A percentile compares a stretch with the other conserved stretches of the same genome.
Evolutionary conservation across 2,329 filamentous ascomycete genomes (phyloP).

Genomic region (Monilinia laxa): DNA sequence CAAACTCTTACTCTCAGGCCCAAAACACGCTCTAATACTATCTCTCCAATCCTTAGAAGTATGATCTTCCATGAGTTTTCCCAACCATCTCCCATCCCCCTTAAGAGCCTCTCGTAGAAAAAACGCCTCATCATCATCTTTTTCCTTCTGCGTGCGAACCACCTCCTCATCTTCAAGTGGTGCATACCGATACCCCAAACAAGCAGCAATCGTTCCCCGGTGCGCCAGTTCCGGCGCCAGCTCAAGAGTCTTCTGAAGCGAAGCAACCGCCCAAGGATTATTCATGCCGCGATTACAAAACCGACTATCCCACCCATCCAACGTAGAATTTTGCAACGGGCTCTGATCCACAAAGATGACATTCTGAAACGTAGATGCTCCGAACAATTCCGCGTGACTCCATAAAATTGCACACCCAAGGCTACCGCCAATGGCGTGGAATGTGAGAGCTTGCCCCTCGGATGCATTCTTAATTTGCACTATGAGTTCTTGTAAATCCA

Average conservation of each 20-base stretch:
- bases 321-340: slow-evolving; percentile 37
- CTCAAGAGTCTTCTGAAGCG: slow-evolving; percentile 35
- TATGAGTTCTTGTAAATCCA: slow-evolving; percentile 37
- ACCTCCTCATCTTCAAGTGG: slow-evolving; percentile 28
- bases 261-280: slow-evolving; percentile 32
- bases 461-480: slow-evolving; percentile 22
- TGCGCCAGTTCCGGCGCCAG: slow-evolving; percentile 33
- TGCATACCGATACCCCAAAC: slow-evolving; percentile 36
- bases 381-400: slow-evolving; percentile 39
- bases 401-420: slow-evolving; percentile 40
- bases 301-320: slow-evolving; percentile 34
- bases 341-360: slow-evolving; percentile 40
- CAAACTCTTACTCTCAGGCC: slow-evolving; percentile 26
- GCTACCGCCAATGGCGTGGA: slow-evolving; percentile 37
- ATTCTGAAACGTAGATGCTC: slow-evolving; percentile 34
- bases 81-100: slow-evolving; percentile 36
- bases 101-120: slow-evolving; percentile 38
- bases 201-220: slow-evolving; percentile 37
- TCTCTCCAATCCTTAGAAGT: slow-evolving; percentile 39
- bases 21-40: slow-evolving; percentile 34
- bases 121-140: slow-evolving; percentile 34
- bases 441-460: neutral
- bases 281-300: slow-evolving; percentile 40
- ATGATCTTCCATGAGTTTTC: slow-evolving; percentile 40
- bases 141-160: neutral